Percentiles rank a stretch among this genome's conserved stretches.
Conservation (phyloP, 2,329 filamentous ascomycete genomes). For the Colletotrichum paranaense region DNA sequence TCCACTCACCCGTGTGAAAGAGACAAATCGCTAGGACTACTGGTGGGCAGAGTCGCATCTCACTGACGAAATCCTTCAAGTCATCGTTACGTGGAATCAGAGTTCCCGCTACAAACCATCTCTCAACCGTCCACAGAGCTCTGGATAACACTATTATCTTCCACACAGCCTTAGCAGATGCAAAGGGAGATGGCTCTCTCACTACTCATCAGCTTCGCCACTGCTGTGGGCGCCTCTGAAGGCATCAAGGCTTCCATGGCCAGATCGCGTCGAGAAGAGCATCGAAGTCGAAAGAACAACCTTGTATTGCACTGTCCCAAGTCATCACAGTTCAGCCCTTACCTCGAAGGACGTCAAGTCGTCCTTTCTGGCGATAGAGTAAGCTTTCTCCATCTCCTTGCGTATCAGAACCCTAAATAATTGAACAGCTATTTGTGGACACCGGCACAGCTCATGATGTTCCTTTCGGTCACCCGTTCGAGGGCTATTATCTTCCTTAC, state of each 20-base stretch:
- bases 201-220: slow-evolving; percentile 53
- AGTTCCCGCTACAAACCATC: not conserved
- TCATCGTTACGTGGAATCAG: not conserved
- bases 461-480: slow-evolving; percentile 60
- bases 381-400: not conserved
- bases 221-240: slow-evolving; percentile 58
- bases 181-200: slow-evolving; percentile 40
- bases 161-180: not conserved
- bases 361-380: slow-evolving; percentile 58
- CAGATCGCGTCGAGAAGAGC: slow-evolving; percentile 58
- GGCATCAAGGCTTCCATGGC: slow-evolving; percentile 59
- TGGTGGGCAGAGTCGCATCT: not conserved
- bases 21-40: not conserved
- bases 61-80: not conserved
- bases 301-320: slow-evolving; percentile 59
- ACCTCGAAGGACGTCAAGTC: slow-evolving; percentile 57
- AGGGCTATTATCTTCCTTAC: slow-evolving; percentile 69
- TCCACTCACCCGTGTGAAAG: not conserved
- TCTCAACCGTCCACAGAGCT: not conserved
- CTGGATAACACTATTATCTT: not conserved
- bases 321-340: slow-evolving; percentile 54
- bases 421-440: slow-evolving; percentile 57
- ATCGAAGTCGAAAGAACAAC: slow-evolving; percentile 60
- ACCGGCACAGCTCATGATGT: slow-evolving; percentile 46
- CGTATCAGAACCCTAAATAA: not conserved